Evolutionary conservation across 176 grass and related monocot species (phyloP), one percentile per base, ranked within the genome.

Genomic region (Bothriochloa decipiens): DNA sequence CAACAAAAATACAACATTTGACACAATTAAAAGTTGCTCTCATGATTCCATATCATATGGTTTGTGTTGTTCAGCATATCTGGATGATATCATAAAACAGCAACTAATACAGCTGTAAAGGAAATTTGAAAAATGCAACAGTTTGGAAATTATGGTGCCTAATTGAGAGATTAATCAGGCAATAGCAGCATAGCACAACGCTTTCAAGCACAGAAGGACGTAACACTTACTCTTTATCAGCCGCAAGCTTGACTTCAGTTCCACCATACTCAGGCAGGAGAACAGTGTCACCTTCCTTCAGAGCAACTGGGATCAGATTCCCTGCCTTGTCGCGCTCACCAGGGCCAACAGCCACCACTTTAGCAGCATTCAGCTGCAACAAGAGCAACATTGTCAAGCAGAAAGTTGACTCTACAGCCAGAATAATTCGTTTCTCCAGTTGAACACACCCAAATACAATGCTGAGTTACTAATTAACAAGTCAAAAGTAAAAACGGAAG

Each of bases 201-300:
- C 12, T 77, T 20, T 32, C 10, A 39, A 0, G 12, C 29, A 57
- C 27, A 68, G 4, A 37, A 3, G 14, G 32, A 22, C 6, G 0
- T 28, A 45, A 37, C 7, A 80, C 92, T 22, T 91, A 98, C 95
- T 91, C 89, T 87, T 95, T 93, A 6, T 98, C 95, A 42, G 87
- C 85, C 25, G 87, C 84, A 83, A 98, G 95, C 76, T 98, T 98
- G 40, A 98, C 91, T 93, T 98, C 95, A 42, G 76, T 83, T 53
- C 95, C 95, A 72, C 95, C 95, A 88, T 95, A 98, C 41, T 98
- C 95, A 41, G 95, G 95, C 41, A 98, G 83, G 27, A 98, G 91
- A 66, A 98, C 95, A 81, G 86, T 90, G 58, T 98, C 95, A 0
- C 92, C 95, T 87, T 98, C 95, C 89, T 98, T 95, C 20, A 98